Evolutionary conservation across 1,139 yeast genomes (phyloP), one percentile per base, ranked within the genome.

Genomic region (Kodamaea arcana): DNA sequence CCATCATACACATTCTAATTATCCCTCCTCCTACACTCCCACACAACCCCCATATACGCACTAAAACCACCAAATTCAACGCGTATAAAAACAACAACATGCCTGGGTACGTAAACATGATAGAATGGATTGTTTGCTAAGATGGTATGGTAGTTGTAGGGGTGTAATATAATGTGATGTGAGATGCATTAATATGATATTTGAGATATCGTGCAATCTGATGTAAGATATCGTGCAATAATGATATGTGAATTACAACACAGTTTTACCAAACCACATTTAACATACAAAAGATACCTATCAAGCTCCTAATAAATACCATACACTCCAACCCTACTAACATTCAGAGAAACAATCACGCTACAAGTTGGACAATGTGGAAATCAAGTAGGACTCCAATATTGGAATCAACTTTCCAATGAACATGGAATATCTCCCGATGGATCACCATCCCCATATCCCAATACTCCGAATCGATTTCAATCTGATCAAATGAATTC

Each of bases 311-410:
- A 11, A 9, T 11, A 21, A 21, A 21, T 21, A 9, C n/a, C 12
- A 12, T 15, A 21, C 14, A 23, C 29, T n/a, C n/a, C n/a, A n/a
- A n/a, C n/a, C 27, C 15, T n/a, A 27, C 24, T 27, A 27, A 27
- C 23, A 65, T 21, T 21, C 32, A 61, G 70, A 3, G 69, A 61
- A 47, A 65, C 70, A 3, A 55, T 70, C 11, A 66, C 74, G 11
- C 48, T 70, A 22, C 76, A 69, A 46, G 65, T 67, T 36, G 88
- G 96, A 21, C 98, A 92, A 62, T 94, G 98, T 62, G 98, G 98
- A 35, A 92, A 92, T 59, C 98, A 92, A 56, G 83, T 92, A 1
- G 97, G 97, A 15, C 77, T 85, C 36, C 85, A 85, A 55, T 92
- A 90, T 56, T 92, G 98, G 98, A 75, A 80, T 33, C 97, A 88